Conservation (phyloP, 352 stramenopile species). For the Pythium monospermum region DNA sequence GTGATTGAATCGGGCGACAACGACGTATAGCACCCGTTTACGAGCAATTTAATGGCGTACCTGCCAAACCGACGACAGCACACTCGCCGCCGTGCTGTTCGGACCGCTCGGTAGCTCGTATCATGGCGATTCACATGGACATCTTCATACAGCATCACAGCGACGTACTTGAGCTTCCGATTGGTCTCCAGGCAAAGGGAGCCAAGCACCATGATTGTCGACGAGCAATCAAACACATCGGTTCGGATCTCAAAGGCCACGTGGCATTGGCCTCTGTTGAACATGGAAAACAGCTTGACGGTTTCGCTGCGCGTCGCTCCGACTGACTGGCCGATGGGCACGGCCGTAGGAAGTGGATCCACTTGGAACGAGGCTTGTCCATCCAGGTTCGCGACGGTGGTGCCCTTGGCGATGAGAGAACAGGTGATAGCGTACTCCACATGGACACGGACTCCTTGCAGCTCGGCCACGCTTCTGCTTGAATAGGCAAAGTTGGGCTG, state of each 20-base stretch:
- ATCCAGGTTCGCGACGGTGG: neutral
- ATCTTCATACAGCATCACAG: neutral
- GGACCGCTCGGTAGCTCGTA: neutral
- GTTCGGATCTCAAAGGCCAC: neutral
- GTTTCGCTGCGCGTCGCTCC: neutral
- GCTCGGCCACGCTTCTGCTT: neutral
- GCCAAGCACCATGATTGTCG: neutral
- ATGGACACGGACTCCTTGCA: neutral
- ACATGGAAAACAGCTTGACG: constrained; percentile 6
- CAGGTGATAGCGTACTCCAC: neutral
- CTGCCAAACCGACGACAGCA: neutral
- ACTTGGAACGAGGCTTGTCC: neutral
- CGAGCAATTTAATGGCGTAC: neutral
- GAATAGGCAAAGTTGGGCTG: neutral
- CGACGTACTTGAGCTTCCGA: neutral
- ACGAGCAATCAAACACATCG: neutral
- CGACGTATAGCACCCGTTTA: no score
- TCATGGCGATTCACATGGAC: neutral
- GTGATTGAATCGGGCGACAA: no score
- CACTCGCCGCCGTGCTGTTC: neutral
- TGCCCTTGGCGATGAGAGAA: neutral
- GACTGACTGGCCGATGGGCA: constrained; percentile 3
- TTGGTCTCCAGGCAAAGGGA: neutral
- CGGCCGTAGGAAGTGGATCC: constrained; percentile 3
- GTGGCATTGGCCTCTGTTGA: constrained; percentile 3